Base-by-base conservation (phyloP, 2,329 filamentous ascomycete genomes). In the Cyclaneusma minus region DNA sequence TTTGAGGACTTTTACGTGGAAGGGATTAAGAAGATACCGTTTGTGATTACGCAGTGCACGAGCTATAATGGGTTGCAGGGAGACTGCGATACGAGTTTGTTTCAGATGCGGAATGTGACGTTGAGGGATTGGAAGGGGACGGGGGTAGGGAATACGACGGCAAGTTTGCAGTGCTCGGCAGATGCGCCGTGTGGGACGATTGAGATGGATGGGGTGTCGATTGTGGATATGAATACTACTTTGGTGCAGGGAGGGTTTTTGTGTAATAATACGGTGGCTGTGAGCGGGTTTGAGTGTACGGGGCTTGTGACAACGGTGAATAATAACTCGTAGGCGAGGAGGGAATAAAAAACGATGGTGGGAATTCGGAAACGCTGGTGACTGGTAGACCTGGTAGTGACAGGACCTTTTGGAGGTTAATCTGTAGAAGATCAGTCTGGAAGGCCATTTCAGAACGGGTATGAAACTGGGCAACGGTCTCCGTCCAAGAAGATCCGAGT, bases 21-120 rank as follows among this genome's bases (percentile, higher is more conserved):
- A 5, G 32, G 40, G 9, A 34, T 50, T 10, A 42, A 45, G 6
- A 44, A 43, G 4, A 36, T 46, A 5, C 38, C 43, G 0, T 44
- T 56, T 23, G 30, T 43, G 2, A 48, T 56, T 13, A 50, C 45
- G 1, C 54, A 58, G 33, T 56, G 54, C 32, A 57, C 53, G 2
- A 39, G 42, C 1, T 56, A 51, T 30, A 45, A 30, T 4, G 45
- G 45, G 3, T 43, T 45, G 3, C 36, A 35, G 4, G 51, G 52
- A 0, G 51, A 55, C 24, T 56, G 52, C 34, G 51, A 48, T 1
- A 52, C 48, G 6, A 50, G 45, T 2, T 37, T 47, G 17, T 59
- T 60, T 32, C 44, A 59, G 25, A 40, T 60, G 16, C 33, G 35
- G 3, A 43, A 53, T 25, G 32, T 56, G 3, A 29, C 27, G 2